A percentile compares a stretch with the other conserved stretches of the same genome.
These are phyloP conservation scores for Mallotus japonicus DNA, from an alignment of 441 rosid genomes.

Conservation along the genomic window DNA sequence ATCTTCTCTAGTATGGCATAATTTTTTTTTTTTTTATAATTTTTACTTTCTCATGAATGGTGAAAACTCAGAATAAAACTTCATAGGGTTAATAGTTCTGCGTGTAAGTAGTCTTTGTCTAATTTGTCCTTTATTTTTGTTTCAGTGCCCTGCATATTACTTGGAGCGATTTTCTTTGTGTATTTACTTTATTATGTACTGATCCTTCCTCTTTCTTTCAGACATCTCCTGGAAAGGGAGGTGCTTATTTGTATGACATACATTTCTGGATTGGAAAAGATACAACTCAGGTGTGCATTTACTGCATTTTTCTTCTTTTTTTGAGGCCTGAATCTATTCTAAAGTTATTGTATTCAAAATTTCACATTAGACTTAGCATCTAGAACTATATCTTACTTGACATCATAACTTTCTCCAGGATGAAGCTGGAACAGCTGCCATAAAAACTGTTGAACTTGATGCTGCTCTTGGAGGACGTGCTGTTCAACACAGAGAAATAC, in stretches of 20 bases:
- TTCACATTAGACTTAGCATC: background rate
- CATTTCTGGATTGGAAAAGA: slow-evolving; percentile 99
- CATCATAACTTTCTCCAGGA: slow-evolving; percentile 45
- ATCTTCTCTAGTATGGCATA: background rate
- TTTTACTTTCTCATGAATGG: background rate
- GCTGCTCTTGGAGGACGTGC: slow-evolving; percentile 97
- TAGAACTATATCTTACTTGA: slow-evolving; percentile 13
- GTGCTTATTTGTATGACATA: slow-evolving; percentile 81
- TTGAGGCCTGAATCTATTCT: slow-evolving; percentile 1
- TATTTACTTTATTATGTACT: background rate
- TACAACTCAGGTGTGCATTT: slow-evolving; percentile 76
- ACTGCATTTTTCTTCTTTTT: slow-evolving; percentile 13
- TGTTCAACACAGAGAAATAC: slow-evolving; percentile 95
- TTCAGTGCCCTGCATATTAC: background rate
- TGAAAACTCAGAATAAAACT: background rate
- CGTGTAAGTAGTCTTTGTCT: background rate
- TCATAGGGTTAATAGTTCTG: background rate
- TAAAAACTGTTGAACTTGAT: slow-evolving; percentile 95
- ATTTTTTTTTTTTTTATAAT: background rate
- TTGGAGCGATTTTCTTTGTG: slow-evolving; percentile 2
- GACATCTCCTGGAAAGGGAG: slow-evolving; percentile 83
- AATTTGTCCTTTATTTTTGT: background rate
- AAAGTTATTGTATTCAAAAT: background rate
- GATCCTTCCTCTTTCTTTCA: slow-evolving; percentile 28
- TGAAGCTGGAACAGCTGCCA: slow-evolving; percentile 98